A percentile compares a stretch with the other conserved stretches of the same genome.
phyloP scores from a whole-genome alignment of 75 land plant genomes.

The Sequoia sempervirens region DNA sequence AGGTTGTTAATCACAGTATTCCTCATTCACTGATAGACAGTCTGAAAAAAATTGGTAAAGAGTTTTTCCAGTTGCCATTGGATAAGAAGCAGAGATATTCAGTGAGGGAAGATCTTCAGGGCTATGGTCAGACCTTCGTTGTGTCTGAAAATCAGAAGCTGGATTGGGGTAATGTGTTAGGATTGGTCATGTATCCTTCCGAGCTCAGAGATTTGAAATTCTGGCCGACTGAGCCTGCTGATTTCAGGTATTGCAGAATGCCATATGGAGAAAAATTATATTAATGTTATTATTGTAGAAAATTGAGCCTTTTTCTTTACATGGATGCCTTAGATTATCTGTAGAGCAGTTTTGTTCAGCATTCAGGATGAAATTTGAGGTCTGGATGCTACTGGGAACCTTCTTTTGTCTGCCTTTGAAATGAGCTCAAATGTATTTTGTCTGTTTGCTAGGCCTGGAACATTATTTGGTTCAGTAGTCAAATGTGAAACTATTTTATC shows the following conservation, averaged over 20 bases:
- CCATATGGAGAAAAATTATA: neutral
- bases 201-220: neutral
- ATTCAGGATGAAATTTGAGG: neutral
- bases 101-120: conserved; percentile 20
- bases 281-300: neutral
- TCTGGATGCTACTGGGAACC: neutral
- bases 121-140: conserved; percentile 34
- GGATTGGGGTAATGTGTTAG: conserved; percentile 5
- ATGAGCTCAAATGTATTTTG: neutral
- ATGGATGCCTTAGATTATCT: neutral
- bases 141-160: conserved; percentile 6
- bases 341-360: neutral
- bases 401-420: too few relatives aligned
- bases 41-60: conserved; percentile 14
- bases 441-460: too few relatives aligned
- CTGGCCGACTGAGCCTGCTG: neutral
- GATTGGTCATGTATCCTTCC: neutral
- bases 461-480: too few relatives aligned
- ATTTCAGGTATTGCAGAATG: neutral
- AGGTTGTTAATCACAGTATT: conserved; percentile 21
- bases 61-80: conserved; percentile 44
- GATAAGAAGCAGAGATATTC: conserved; percentile 41
- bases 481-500: too few relatives aligned
- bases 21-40: conserved; percentile 6
- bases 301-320: neutral